A percentile compares a stretch with the other conserved stretches of the same genome.
Conservation (phyloP, 768 basidiomycete genomes). For the Coprinopsis sp. region DNA sequence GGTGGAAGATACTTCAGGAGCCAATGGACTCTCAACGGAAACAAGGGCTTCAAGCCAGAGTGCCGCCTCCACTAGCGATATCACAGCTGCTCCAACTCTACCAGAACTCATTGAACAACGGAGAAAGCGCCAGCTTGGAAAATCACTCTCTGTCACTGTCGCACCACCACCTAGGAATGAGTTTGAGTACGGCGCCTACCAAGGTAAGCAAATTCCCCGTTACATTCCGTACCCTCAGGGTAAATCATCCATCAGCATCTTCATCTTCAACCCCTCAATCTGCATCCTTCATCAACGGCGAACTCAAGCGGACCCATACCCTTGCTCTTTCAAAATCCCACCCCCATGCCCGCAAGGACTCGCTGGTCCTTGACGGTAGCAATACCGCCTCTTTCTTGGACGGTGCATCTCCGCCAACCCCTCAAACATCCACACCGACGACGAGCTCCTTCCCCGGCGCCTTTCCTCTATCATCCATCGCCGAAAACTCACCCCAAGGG, state of each 20-base stretch:
- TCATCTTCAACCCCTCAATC: slow-evolving; percentile 9
- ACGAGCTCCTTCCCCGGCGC: slow-evolving; percentile 27
- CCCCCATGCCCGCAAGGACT: slow-evolving; percentile 76
- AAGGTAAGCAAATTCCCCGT: slow-evolving; percentile 20
- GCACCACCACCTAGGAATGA: slow-evolving; percentile 35
- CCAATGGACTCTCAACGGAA: too few relatives aligned
- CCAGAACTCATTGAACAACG: slow-evolving; percentile 50
- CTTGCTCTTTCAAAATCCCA: slow-evolving; percentile 56
- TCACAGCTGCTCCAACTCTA: too few relatives aligned
- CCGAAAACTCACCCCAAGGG: slow-evolving; percentile 21
- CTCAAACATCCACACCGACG: slow-evolving; percentile 31
- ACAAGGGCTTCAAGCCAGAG: too few relatives aligned
- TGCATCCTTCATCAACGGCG: slow-evolving; percentile 30
- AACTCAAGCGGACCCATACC: slow-evolving; percentile 35
- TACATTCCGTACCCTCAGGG: slow-evolving; percentile 2
- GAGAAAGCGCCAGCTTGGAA: slow-evolving; percentile 48
- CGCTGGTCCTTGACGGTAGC: slow-evolving; percentile 56
- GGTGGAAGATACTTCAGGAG: too few relatives aligned
- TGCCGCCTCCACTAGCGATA: too few relatives aligned
- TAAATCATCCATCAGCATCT: too few relatives aligned
- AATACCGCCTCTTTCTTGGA: too few relatives aligned
- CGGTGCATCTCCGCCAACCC: slow-evolving; percentile 25
- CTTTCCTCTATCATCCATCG: slow-evolving; percentile 32
- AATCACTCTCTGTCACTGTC: slow-evolving; percentile 66
- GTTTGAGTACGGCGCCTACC: slow-evolving; percentile 24